phyloP scores from a whole-genome alignment of 1,139 yeast species.

The Magnusiomyces suaveolens region DNA sequence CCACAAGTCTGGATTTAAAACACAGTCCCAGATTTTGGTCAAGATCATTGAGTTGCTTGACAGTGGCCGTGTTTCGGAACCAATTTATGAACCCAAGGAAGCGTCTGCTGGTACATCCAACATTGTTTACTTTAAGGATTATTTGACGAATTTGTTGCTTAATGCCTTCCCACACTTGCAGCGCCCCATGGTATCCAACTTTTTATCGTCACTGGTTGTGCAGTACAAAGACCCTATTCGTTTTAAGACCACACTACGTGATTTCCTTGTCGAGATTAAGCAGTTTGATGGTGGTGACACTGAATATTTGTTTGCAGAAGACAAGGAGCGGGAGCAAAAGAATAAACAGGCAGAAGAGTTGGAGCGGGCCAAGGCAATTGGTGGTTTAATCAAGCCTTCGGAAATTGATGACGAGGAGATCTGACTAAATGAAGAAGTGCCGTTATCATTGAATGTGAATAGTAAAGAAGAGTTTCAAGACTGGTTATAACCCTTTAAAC shows the following conservation, averaged over 20 bases:
- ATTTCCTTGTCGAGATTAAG: constrained; percentile 91
- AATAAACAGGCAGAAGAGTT: constrained; percentile 63
- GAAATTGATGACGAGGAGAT: constrained; percentile 68
- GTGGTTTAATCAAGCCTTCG: constrained; percentile 93
- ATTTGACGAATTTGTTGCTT: constrained; percentile 68
- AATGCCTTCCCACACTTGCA: constrained; percentile 88
- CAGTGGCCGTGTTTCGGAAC: constrained; percentile 60
- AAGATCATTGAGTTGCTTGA: constrained; percentile 78
- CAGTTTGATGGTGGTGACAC: constrained; percentile 82
- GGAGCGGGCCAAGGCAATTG: constrained; percentile 77
- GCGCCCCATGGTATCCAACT: constrained; percentile 68
- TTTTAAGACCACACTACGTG: constrained; percentile 82
- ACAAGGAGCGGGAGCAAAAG: constrained; percentile 65
- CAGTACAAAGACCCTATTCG: constrained; percentile 65
- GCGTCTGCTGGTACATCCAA: constrained; percentile 83
- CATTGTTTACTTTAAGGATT: constrained; percentile 67
- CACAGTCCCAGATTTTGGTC: constrained; percentile 77
- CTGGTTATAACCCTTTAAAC: no score
- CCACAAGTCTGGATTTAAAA: constrained; percentile 90
- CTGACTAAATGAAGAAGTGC: constrained; percentile 8
- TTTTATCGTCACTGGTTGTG: constrained; percentile 60
- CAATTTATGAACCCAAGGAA: constrained; percentile 55
- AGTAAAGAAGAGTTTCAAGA: neutral
- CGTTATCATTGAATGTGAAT: neutral
- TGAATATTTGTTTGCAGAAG: constrained; percentile 80